Conservation (phyloP, 208 protist genomes). For the Naegleria fowleri region DNA sequence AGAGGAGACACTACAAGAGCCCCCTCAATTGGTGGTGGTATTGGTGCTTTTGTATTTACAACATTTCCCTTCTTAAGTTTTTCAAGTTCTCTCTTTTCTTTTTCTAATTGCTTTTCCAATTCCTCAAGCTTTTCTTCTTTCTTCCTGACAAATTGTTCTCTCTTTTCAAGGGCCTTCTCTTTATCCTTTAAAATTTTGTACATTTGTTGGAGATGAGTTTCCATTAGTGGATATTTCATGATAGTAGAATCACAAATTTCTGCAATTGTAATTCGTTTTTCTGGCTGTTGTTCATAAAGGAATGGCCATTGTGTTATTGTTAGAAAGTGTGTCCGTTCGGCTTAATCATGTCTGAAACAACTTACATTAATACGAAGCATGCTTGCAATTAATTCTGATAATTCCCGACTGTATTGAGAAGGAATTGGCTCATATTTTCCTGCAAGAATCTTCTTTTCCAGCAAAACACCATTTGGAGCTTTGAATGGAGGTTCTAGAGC, state of each 20-base stretch:
- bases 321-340: too few species aligned
- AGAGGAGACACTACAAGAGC: not conserved
- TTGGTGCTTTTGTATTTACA: not conserved
- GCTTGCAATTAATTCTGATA: not conserved
- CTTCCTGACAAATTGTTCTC: not conserved
- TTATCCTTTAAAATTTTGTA: conserved; percentile 2
- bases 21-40: not conserved
- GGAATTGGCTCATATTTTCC: conserved; percentile 35
- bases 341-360: not conserved
- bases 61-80: not conserved
- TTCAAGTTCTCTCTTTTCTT: not conserved
- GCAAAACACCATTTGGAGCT: conserved; percentile 44
- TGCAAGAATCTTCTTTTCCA: conserved; percentile 52
- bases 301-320: too few species aligned
- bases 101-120: not conserved
- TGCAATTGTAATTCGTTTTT: not conserved
- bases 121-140: not conserved
- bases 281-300: not conserved
- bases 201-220: not conserved
- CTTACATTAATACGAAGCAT: not conserved
- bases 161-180: not conserved
- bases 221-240: not conserved
- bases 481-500: conserved; percentile 56
- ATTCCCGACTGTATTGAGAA: not conserved
- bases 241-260: not conserved